Conservation (phyloP, 768 basidiomycete species). For the Hemileccinum impolitum region DNA sequence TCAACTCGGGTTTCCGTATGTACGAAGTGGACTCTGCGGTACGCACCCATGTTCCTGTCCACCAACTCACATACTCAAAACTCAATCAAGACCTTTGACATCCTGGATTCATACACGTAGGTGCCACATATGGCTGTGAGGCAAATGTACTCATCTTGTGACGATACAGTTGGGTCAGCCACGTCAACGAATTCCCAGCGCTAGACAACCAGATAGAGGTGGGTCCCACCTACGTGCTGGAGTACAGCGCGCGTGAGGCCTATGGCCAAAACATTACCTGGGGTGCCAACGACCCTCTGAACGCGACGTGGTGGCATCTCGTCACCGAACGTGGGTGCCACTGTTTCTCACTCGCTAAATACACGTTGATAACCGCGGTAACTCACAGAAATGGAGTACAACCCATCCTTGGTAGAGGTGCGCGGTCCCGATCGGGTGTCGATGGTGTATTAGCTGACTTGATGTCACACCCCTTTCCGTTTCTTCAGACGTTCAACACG, state of each 20-base stretch:
- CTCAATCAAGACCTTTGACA: conserved; percentile 79
- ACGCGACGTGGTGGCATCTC: conserved; percentile 75
- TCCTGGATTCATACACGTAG: conserved; percentile 72
- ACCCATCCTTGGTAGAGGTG: conserved; percentile 23
- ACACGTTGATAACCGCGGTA: conserved; percentile 31
- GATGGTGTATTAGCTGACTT: not conserved
- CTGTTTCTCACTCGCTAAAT: conserved; percentile 63
- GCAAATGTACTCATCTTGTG: too few species aligned
- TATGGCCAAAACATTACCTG: conserved; percentile 55
- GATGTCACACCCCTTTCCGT: too few species aligned
- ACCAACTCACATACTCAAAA: too few species aligned
- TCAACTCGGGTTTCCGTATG: conserved; percentile 64
- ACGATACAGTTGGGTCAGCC: conserved; percentile 51
- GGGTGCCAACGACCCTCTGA: conserved; percentile 60
- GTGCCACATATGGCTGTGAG: too few species aligned
- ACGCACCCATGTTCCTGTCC: too few species aligned
- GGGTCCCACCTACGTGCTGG: conserved; percentile 56
- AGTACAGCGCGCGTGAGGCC: conserved; percentile 65
- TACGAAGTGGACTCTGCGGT: conserved; percentile 38
- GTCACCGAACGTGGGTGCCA: conserved; percentile 65
- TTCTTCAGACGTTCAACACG: conserved; percentile 52
- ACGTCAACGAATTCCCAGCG: conserved; percentile 51
- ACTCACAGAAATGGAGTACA: conserved; percentile 21
- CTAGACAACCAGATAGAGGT: conserved; percentile 52
- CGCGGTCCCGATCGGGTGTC: not conserved